These are phyloP conservation scores for Calonectria naviculata DNA, from an alignment of 2,329 filamentous ascomycete genomes.

Conservation along the genomic window DNA sequence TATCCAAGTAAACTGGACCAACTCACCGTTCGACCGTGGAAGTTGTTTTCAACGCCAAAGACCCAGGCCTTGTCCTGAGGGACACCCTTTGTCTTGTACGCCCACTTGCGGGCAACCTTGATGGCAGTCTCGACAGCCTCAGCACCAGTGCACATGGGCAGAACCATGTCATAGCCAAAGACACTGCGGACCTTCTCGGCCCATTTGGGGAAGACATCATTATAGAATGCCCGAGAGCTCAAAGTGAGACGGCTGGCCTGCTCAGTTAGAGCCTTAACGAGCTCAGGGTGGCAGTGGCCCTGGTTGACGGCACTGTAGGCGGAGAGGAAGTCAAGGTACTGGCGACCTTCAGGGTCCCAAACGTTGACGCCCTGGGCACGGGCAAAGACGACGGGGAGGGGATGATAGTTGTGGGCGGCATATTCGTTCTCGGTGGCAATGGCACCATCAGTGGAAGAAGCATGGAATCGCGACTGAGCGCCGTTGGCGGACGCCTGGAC, in stretches of 20 bases:
- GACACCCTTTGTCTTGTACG: slow-evolving; percentile 30
- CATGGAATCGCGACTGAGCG: slow-evolving; percentile 69
- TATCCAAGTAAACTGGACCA: neutral
- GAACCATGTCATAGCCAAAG: slow-evolving; percentile 97
- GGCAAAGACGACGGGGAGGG: slow-evolving; percentile 92
- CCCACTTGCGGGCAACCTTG: slow-evolving; percentile 35
- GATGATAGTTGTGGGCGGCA: slow-evolving; percentile 99
- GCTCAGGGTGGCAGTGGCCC: slow-evolving; percentile 96
- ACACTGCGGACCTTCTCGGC: slow-evolving; percentile 89
- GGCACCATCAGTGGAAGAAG: slow-evolving; percentile 81
- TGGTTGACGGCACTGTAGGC: slow-evolving; percentile 99
- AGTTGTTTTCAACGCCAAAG: slow-evolving; percentile 90
- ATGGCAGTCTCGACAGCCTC: slow-evolving; percentile 63
- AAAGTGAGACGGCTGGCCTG: slow-evolving; percentile 92
- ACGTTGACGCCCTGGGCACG: slow-evolving; percentile 87
- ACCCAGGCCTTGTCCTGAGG: slow-evolving; percentile 29
- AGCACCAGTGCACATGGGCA: slow-evolving; percentile 98
- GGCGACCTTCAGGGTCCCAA: slow-evolving; percentile 95
- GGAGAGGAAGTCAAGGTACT: slow-evolving; percentile 98
- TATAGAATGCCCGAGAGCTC: slow-evolving; percentile 96
- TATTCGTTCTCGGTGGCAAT: slow-evolving; percentile 84
- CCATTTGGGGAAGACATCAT: slow-evolving; percentile 97
- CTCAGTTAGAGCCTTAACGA: slow-evolving; percentile 89
- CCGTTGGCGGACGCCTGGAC: slow-evolving; percentile 43
- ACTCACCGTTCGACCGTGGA: slow-evolving; percentile 92